phyloP scores from a whole-genome alignment of 2,329 filamentous ascomycete genomes.

The Tolypocladium tropicale region DNA sequence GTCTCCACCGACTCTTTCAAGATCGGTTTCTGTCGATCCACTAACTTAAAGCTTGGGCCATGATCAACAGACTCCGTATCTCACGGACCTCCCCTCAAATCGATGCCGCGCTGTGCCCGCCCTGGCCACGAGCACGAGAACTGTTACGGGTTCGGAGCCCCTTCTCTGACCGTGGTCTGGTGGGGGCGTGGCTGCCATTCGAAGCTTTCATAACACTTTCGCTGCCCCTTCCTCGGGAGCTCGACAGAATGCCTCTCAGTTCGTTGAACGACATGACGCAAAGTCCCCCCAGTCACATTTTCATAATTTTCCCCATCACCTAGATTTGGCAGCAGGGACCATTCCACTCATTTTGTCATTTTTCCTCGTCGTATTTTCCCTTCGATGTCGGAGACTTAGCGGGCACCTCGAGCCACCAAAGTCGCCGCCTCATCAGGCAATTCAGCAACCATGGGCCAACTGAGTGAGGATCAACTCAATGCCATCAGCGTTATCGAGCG shows the following conservation, averaged over 20 bases:
- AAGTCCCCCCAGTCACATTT: no score
- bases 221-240: no score
- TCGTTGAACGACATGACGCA: no score
- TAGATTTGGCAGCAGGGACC: no score
- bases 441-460: background rate
- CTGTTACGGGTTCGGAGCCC: no score
- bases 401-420: background rate
- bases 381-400: background rate
- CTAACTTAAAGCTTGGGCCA: background rate
- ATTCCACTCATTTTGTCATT: background rate
- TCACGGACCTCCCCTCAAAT: background rate
- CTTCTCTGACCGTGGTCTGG: background rate
- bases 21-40: background rate
- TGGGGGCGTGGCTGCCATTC: no score
- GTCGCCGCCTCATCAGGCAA: background rate
- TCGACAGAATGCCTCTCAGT: no score
- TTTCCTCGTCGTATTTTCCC: background rate
- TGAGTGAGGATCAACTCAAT: background rate
- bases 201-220: no score
- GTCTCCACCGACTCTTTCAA: background rate
- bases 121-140: no score
- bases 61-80: background rate
- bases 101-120: no score
- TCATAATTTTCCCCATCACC: no score
- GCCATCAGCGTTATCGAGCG: constrained; percentile 52